Evolutionary conservation across 1,284 basidiomycete genomes (phyloP).

Genomic region (Salmacisia buchloeana): DNA sequence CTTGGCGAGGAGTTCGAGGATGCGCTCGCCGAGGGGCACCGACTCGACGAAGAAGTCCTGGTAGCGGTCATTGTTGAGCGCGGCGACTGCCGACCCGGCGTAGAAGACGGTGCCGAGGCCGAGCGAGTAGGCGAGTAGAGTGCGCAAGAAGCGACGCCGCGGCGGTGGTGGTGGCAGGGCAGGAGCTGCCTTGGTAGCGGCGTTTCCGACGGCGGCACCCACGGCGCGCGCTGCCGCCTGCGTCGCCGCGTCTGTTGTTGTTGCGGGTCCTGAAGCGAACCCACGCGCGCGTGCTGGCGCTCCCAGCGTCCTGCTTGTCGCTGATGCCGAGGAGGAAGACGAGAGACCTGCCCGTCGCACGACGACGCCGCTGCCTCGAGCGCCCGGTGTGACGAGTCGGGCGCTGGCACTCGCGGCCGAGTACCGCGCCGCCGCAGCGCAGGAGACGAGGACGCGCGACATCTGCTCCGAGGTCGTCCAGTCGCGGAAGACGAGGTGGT

Average conservation of each 20-base stretch:
- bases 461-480: too few relatives aligned
- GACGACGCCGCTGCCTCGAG: too few relatives aligned
- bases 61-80: constrained; percentile 41
- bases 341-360: too few relatives aligned
- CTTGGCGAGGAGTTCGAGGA: constrained; percentile 60
- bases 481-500: too few relatives aligned
- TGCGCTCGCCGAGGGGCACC: constrained; percentile 66
- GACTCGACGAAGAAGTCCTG: constrained; percentile 74
- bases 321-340: neutral
- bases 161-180: neutral
- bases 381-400: too few relatives aligned
- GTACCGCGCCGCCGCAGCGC: too few relatives aligned
- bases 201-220: too few relatives aligned
- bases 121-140: constrained; percentile 30
- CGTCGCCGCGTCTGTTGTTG: neutral
- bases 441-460: too few relatives aligned
- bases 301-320: too few relatives aligned
- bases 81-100: constrained; percentile 36
- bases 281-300: neutral
- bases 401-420: too few relatives aligned
- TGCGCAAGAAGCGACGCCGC: constrained; percentile 19
- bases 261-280: neutral
- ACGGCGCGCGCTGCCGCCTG: neutral
- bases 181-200: too few relatives aligned
- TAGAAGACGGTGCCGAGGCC: constrained; percentile 41